Base-by-base conservation (phyloP, 257 asterid genomes). In the Prunella vulgaris region DNA sequence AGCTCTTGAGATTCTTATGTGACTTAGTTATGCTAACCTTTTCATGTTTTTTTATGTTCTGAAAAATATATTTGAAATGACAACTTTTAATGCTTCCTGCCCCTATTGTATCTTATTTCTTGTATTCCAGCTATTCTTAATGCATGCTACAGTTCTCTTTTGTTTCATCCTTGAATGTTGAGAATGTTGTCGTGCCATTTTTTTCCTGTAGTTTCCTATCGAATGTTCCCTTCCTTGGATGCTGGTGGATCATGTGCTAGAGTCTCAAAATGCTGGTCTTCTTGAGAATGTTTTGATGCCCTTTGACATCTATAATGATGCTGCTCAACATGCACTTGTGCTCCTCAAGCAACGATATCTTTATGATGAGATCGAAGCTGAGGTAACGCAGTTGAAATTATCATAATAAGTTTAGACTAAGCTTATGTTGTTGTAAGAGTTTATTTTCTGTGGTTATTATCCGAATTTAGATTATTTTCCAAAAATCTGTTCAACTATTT, bases 171-270 rank as follows among this genome's bases (percentile, higher is more conserved):
- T 20, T 24, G 17, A 27, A 8, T 58, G 30, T 76, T 64, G 52
- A 60, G 67, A 58, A 18, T 46, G 44, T 65, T 13, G 7, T n/a
- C 38, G 9, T 69, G 12, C 73, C 32, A 14, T 64, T 69, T 46
- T 40, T 70, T 70, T n/a, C n/a, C 22, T 83, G 80, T 91, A 94
- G 99, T 94, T 94, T 84, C 99, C 99, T 20, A 86, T 91, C 38
- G 97, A 94, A 73, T 94, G 99, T 79, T 94, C 99, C 80, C 95
- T 94, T 86, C 97, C 99, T 15, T 94, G 99, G 99, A 89, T 94
- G 93, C 88, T 94, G 90, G 95, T 94, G 87, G 96, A 94, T 81
- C 93, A 94, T 78, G 92, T 84, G 71, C 66, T 91, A 18, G 96
- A 87, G 77, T 87, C 95, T 75, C 96, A 84, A 62, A 84, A 80